A percentile compares a stretch with the other conserved stretches of the same genome.
Evolutionary conservation across 352 stramenopile genomes (phyloP).

Genomic region (Phytophthora citricola): DNA sequence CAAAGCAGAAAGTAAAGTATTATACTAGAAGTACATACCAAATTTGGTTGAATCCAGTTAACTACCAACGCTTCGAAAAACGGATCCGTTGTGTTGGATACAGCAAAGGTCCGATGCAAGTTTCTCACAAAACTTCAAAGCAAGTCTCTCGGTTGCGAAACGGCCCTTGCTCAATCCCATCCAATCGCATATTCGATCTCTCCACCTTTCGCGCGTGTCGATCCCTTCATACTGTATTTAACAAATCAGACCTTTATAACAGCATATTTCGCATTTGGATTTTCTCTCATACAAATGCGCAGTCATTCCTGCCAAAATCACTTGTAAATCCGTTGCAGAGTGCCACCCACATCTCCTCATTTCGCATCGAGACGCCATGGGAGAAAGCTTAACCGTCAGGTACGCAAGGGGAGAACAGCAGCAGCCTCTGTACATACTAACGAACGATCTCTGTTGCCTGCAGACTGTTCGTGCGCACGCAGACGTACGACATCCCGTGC

Average conservation of each 20-base stretch:
- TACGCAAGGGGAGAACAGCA: constrained; percentile 25
- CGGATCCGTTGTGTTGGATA: no score
- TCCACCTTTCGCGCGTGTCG: neutral
- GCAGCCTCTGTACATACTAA: neutral
- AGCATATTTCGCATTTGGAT: constrained; percentile 16
- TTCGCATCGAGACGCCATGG: constrained; percentile 30
- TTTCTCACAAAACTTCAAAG: no score
- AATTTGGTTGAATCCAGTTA: no score
- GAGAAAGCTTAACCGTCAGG: constrained; percentile 61
- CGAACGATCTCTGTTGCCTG: neutral
- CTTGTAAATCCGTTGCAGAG: constrained; percentile 21
- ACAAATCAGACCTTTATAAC: constrained; percentile 34
- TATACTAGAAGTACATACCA: no score
- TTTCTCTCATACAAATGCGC: constrained; percentile 31
- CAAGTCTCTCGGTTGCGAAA: neutral
- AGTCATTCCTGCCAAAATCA: constrained; percentile 27
- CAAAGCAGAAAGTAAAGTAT: no score
- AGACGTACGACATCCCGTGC: constrained; percentile 87
- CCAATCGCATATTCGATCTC: constrained; percentile 7
- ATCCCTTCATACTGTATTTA: neutral
- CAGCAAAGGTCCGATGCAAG: no score
- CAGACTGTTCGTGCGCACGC: constrained; percentile 79
- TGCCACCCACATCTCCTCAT: constrained; percentile 13
- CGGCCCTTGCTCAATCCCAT: neutral
- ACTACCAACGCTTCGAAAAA: no score